Evolutionary conservation across 2,329 filamentous ascomycete genomes (phyloP), one percentile per base, ranked within the genome.

Genomic region (Verticillium alfalfae): DNA sequence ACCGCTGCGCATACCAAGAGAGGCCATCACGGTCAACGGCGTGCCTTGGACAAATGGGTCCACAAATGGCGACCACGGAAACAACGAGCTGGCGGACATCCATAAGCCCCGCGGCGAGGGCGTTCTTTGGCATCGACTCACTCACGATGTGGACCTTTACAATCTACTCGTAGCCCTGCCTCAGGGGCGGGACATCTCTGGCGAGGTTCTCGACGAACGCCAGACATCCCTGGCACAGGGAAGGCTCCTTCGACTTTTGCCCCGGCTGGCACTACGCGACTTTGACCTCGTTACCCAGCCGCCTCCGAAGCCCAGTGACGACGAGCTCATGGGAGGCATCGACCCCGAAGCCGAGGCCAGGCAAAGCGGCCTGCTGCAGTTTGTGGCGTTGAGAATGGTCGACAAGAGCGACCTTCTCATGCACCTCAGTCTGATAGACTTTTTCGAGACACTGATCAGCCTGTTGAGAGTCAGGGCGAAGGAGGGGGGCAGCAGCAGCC

Each of bases 221-320:
- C 79, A 83, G 66, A 71, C 77, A 37, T 78, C 78, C 2, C 74
- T 84, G 36, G 79, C 83, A 0, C 83, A 86, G 65, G 81, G 81
- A 59, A 79, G 84, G 15, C 67, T 86, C 8, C 73, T 86, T 1
- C 76, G 82, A 5, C 64, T 85, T 9, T 71, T 86, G 12, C 82
- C 82, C 0, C 78, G 79, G 2, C 76, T 86, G 1, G 77, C 81
- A 0, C 72, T 75, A 2, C 70, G 85, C 34, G 75, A 85, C 67
- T 71, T 84, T 31, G 66, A 65, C 26, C 73, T 73, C 18, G 64
- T 84, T 13, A 72, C 71, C 31, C 67, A 68, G 36, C 76, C 77
- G 0, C 67, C 73, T 9, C 75, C 77, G 45, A 67, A 18, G 26
- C 38, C 39, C 2, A 18, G 36, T 7, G 57, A 45, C 13, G 55